phyloP scores from a whole-genome alignment of 1,284 basidiomycete genomes.

The Cutaneotrichosporon dermatis region DNA sequence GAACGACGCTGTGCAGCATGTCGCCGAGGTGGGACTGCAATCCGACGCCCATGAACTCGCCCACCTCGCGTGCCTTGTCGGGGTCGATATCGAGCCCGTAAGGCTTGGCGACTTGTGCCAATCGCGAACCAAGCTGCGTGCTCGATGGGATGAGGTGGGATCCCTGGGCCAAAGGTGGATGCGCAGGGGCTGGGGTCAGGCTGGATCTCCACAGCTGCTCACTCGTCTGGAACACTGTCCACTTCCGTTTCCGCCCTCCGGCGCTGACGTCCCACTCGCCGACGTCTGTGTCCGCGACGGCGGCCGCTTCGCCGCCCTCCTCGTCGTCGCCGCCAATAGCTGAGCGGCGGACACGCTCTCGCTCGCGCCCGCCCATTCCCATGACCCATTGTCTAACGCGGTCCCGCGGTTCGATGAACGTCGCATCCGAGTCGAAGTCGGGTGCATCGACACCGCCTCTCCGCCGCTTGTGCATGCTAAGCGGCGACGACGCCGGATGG shows the following conservation, averaged over 20 bases:
- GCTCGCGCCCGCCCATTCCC: conserved; percentile 34
- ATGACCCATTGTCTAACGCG: conserved; percentile 40
- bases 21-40: conserved; percentile 40
- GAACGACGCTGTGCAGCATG: conserved; percentile 34
- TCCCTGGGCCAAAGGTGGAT: conserved; percentile 26
- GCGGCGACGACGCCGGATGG: conserved; percentile 21
- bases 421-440: conserved; percentile 38
- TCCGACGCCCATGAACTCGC: conserved; percentile 46
- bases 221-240: conserved; percentile 17
- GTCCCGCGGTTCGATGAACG: conserved; percentile 33
- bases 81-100: conserved; percentile 29
- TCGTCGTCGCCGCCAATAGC: conserved; percentile 6
- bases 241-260: conserved; percentile 17
- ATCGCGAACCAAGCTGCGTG: conserved; percentile 30
- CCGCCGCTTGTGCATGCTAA: conserved; percentile 29
- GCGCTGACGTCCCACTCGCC: conserved; percentile 12
- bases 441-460: conserved; percentile 28
- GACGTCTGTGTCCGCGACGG: no score
- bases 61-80: conserved; percentile 30
- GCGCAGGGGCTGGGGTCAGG: conserved; percentile 2
- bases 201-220: background rate
- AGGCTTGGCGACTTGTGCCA: conserved; percentile 33
- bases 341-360: conserved; percentile 27
- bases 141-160: conserved; percentile 34
- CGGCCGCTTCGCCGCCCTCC: conserved; percentile 12